These are phyloP conservation scores for Thamnidium elegans DNA, from an alignment of 192 early-diverging fungal genomes.

Conservation along the genomic window DNA sequence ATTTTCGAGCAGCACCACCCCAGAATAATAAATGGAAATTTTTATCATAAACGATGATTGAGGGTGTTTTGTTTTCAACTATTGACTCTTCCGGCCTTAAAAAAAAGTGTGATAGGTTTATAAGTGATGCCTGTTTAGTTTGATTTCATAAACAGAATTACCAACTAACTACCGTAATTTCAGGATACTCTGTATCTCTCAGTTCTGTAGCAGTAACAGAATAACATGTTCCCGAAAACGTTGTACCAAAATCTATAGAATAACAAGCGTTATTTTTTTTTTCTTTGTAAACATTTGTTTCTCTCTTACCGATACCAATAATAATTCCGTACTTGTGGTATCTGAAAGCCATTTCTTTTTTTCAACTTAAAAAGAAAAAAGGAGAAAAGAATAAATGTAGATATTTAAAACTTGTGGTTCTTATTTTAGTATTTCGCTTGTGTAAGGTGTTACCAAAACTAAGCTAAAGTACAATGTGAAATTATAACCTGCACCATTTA, in stretches of 20 bases:
- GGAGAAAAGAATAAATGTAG: neutral
- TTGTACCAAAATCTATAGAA: conserved; percentile 10
- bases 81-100: neutral
- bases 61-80: neutral
- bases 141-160: neutral
- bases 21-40: neutral
- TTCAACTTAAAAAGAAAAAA: neutral
- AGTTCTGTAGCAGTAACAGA: neutral
- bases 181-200: neutral
- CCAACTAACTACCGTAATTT: neutral
- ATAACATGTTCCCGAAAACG: conserved; percentile 13
- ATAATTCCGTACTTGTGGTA: neutral
- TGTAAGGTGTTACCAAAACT: too few relatives aligned
- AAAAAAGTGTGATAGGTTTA: neutral
- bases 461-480: too few relatives aligned
- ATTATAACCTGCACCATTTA: too few relatives aligned
- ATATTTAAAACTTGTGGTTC: neutral
- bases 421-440: neutral
- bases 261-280: neutral
- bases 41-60: neutral
- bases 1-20: neutral
- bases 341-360: neutral
- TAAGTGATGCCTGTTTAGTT: neutral
- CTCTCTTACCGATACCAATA: conserved; percentile 9
- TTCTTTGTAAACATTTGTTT: neutral